These are phyloP conservation scores for Proliferodiscus dingleyae DNA, from an alignment of 2,329 filamentous ascomycete genomes.

Conservation along the genomic window DNA sequence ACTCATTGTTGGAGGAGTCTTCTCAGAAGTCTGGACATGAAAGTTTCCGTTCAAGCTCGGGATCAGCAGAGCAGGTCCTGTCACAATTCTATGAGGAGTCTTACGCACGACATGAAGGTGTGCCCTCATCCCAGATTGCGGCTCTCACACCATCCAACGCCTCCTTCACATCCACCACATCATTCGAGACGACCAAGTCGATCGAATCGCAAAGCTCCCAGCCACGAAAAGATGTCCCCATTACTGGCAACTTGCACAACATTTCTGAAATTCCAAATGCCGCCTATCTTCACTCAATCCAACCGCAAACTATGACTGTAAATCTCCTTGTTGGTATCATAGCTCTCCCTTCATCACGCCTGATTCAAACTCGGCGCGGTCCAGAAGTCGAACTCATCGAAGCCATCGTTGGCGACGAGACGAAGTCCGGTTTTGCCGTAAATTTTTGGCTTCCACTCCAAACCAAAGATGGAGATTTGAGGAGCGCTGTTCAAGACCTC, in stretches of 20 bases:
- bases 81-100: constrained; percentile 76
- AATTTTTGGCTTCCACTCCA: constrained; percentile 70
- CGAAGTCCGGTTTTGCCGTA: constrained; percentile 71
- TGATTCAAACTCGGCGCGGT: constrained; percentile 63
- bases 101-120: constrained; percentile 62
- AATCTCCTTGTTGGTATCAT: constrained; percentile 79
- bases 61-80: constrained; percentile 35
- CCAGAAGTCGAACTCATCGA: constrained; percentile 64
- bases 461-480: constrained; percentile 24
- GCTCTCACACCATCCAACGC: constrained; percentile 22
- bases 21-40: constrained; percentile 9
- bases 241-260: constrained; percentile 47
- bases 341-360: constrained; percentile 61
- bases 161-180: constrained; percentile 29
- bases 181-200: constrained; percentile 32
- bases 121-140: constrained; percentile 56
- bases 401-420: constrained; percentile 80
- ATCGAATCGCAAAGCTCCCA: constrained; percentile 31
- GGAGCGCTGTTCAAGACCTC: constrained; percentile 39
- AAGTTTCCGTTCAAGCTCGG: constrained; percentile 10
- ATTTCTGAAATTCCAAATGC: constrained; percentile 68
- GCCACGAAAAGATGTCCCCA: constrained; percentile 21
- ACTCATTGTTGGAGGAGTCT: constrained; percentile 19
- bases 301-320: constrained; percentile 76
- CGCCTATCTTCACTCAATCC: constrained; percentile 57